Evolutionary conservation across 1,139 yeast species (phyloP).

Genomic region (Torulaspora pretoriensis): DNA sequence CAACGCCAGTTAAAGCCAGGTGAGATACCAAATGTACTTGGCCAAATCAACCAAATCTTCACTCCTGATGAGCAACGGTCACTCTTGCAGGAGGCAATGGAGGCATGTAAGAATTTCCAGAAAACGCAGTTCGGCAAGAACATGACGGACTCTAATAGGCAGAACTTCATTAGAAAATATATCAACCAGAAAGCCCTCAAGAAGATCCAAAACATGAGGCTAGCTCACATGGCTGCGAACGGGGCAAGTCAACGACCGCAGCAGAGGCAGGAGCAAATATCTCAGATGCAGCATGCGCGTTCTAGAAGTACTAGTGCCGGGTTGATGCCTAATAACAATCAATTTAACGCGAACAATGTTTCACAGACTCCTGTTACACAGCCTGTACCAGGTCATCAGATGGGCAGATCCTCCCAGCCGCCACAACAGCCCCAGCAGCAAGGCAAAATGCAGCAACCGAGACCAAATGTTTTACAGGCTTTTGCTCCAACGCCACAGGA

Average conservation of each 20-base stretch:
- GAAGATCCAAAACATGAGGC: conserved; percentile 35
- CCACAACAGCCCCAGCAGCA: conserved; percentile 16
- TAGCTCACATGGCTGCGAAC: conserved; percentile 26
- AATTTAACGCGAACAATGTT: conserved; percentile 8
- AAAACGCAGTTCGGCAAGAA: conserved; percentile 29
- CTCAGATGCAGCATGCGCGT: conserved; percentile 14
- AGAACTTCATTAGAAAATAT: conserved; percentile 35
- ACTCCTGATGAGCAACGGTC: conserved; percentile 37
- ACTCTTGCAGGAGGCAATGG: conserved; percentile 33
- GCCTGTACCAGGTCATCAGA: conserved; percentile 10
- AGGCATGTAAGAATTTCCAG: conserved; percentile 32
- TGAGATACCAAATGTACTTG: conserved; percentile 36
- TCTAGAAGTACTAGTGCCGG: conserved; percentile 12
- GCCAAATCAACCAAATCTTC: conserved; percentile 37
- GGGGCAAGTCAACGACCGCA: conserved; percentile 12
- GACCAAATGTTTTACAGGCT: conserved; percentile 20
- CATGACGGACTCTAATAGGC: conserved; percentile 30
- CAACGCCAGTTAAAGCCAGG: conserved; percentile 25
- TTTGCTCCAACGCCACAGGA: conserved; percentile 46
- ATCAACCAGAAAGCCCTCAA: conserved; percentile 42
- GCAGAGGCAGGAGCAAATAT: conserved; percentile 4
- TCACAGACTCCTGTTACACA: conserved; percentile 5
- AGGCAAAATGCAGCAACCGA: conserved; percentile 27
- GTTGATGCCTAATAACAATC: conserved; percentile 4
- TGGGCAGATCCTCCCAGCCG: conserved; percentile 8